Evolutionary conservation across 2,329 filamentous ascomycete species (phyloP).

Genomic region (Rasamsonia emersonii): DNA sequence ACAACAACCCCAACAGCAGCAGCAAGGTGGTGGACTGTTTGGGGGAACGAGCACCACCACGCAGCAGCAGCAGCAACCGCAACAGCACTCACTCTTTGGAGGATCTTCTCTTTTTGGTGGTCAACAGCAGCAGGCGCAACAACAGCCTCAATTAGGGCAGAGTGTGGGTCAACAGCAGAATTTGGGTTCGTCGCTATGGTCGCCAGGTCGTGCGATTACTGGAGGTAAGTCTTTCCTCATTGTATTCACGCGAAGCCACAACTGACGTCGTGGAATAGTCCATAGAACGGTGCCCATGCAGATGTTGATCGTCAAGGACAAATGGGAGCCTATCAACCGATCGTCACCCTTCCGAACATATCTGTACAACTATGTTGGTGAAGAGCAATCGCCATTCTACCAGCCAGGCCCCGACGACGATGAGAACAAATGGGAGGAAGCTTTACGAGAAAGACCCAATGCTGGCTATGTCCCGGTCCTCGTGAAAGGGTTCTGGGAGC

Average conservation of each 20-base stretch:
- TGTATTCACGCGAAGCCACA: constrained; percentile 6
- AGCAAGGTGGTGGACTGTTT: constrained; percentile 15
- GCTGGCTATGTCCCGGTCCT: constrained; percentile 52
- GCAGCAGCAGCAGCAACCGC: constrained; percentile 20
- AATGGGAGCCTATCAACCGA: constrained; percentile 49
- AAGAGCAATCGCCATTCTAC: constrained; percentile 54
- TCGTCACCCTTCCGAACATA: constrained; percentile 52
- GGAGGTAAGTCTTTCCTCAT: constrained; percentile 23
- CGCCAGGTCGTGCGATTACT: constrained; percentile 35
- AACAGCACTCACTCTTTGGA: constrained; percentile 15
- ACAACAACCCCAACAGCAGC: constrained; percentile 32
- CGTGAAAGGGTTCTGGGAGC: constrained; percentile 50
- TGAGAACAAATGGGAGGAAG: constrained; percentile 56
- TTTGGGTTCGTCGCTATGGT: constrained; percentile 33
- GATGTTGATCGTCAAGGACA: constrained; percentile 51
- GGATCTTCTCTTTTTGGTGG: constrained; percentile 8
- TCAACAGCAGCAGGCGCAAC: constrained; percentile 18
- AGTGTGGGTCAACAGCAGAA: constrained; percentile 26
- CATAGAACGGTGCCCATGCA: constrained; percentile 55
- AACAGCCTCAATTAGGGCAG: constrained; percentile 35
- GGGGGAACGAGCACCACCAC: constrained; percentile 10
- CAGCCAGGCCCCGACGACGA: constrained; percentile 50
- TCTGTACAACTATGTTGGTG: constrained; percentile 54
- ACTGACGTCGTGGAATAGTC: constrained; percentile 27
- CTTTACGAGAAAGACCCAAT: constrained; percentile 50